These are phyloP conservation scores for Jaltomata sinuosa DNA, from an alignment of 257 asterid genomes.

Conservation along the genomic window DNA sequence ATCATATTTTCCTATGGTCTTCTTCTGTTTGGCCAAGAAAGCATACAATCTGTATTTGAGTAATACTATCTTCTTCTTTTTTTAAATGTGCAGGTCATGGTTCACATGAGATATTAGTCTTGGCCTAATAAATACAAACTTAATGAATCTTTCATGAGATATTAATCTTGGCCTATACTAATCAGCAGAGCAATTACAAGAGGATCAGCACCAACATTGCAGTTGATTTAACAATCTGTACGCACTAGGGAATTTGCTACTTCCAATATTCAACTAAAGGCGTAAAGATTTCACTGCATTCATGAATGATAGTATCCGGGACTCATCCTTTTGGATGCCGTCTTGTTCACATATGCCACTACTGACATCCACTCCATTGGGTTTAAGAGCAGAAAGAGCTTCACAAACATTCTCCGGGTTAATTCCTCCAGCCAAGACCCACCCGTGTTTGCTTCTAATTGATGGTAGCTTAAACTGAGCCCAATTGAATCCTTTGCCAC, in stretches of 20 bases:
- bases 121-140: no score
- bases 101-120: no score
- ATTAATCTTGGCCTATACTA: background rate
- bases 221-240: background rate
- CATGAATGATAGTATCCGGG: slow-evolving; percentile 60
- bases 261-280: slow-evolving; percentile 12
- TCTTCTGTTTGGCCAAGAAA: no score
- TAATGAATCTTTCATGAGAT: background rate
- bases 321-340: slow-evolving; percentile 66
- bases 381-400: slow-evolving; percentile 64
- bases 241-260: background rate
- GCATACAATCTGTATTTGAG: no score
- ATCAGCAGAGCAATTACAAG: background rate
- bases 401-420: slow-evolving; percentile 57
- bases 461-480: slow-evolving; percentile 61
- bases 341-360: slow-evolving; percentile 86
- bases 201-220: background rate
- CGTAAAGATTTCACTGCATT: slow-evolving; percentile 41
- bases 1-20: no score
- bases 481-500: slow-evolving; percentile 93
- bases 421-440: slow-evolving; percentile 95
- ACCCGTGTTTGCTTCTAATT: slow-evolving; percentile 65
- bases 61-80: no score
- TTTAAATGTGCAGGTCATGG: no score
- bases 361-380: slow-evolving; percentile 84